Percentiles rank a stretch among this genome's conserved stretches.
These are phyloP conservation scores for Rhizopus sp. DNA, from an alignment of 371 early-diverging fungal genomes.

Conservation along the genomic window DNA sequence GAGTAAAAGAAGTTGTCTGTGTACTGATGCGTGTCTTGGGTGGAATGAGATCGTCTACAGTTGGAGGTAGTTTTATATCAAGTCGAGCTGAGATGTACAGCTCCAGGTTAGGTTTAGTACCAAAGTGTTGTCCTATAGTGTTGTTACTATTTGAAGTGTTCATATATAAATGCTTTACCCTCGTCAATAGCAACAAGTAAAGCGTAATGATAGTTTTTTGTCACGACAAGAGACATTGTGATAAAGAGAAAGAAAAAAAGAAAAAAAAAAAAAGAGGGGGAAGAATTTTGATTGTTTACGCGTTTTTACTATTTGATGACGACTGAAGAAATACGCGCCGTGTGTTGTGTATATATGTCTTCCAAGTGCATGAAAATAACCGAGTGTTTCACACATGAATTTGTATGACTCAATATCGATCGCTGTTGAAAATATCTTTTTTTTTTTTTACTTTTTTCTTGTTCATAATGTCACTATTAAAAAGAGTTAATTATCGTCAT, in stretches of 20 bases:
- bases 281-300: no score
- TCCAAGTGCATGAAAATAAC: no score
- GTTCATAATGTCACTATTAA: background rate
- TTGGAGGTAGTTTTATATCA: conserved; percentile 31
- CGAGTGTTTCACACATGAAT: no score
- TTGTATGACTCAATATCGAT: no score
- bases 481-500: conserved; percentile 1
- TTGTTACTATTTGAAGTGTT: background rate
- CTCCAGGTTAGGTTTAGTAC: conserved; percentile 30
- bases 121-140: conserved; percentile 31
- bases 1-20: conserved; percentile 22
- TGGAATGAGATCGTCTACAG: conserved; percentile 47
- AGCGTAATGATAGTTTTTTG: conserved; percentile 34
- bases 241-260: conserved; percentile 10
- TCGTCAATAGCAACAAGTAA: conserved; percentile 40
- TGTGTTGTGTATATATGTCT: no score
- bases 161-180: conserved; percentile 6
- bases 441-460: background rate
- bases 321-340: no score
- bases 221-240: conserved; percentile 32
- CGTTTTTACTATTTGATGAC: no score
- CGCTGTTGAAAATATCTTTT: background rate
- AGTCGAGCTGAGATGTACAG: conserved; percentile 39
- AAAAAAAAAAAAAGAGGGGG: conserved; percentile 1
- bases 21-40: conserved; percentile 42